Evolutionary conservation across 768 basidiomycete genomes (phyloP).

Genomic region (Boletus edulis): DNA sequence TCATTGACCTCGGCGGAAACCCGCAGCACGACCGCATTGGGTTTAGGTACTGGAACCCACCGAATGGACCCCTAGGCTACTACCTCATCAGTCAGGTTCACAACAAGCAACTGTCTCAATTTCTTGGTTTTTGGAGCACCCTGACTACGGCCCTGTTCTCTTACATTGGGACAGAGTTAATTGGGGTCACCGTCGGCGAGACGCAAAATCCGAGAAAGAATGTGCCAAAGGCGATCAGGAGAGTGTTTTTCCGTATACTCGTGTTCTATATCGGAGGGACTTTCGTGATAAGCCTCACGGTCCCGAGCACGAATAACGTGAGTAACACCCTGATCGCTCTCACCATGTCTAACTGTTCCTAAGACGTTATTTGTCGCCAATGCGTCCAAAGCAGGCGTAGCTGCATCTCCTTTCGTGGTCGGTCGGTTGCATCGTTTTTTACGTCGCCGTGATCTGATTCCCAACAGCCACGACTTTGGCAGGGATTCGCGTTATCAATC

Average conservation of each 20-base stretch:
- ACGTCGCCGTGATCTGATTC: conserved; percentile 9
- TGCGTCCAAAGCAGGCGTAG: conserved; percentile 28
- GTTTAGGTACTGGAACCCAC: conserved; percentile 44
- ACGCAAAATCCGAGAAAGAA: conserved; percentile 44
- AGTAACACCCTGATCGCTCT: conserved; percentile 13
- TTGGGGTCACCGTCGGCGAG: conserved; percentile 33
- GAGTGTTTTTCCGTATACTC: conserved; percentile 37
- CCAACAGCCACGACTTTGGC: conserved; percentile 36
- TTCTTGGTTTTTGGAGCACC: conserved; percentile 33
- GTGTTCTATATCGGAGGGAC: conserved; percentile 32
- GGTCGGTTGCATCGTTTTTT: conserved; percentile 30
- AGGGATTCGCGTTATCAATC: conserved; percentile 46
- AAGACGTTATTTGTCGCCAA: conserved; percentile 27
- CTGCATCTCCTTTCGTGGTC: conserved; percentile 41
- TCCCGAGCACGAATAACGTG: conserved; percentile 37
- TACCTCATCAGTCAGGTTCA: conserved; percentile 30
- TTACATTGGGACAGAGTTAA: conserved; percentile 44
- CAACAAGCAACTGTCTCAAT: conserved; percentile 34
- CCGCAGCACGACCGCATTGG: conserved; percentile 44
- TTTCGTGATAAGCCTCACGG: conserved; percentile 41
- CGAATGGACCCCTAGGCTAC: conserved; percentile 20
- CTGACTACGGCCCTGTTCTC: conserved; percentile 28
- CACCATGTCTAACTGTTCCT: conserved; percentile 12
- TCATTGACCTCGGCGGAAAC: conserved; percentile 52
- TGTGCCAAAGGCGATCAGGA: conserved; percentile 40